Conservation (phyloP, 192 early-diverging fungal species). For the Allomyces arbusculus region DNA sequence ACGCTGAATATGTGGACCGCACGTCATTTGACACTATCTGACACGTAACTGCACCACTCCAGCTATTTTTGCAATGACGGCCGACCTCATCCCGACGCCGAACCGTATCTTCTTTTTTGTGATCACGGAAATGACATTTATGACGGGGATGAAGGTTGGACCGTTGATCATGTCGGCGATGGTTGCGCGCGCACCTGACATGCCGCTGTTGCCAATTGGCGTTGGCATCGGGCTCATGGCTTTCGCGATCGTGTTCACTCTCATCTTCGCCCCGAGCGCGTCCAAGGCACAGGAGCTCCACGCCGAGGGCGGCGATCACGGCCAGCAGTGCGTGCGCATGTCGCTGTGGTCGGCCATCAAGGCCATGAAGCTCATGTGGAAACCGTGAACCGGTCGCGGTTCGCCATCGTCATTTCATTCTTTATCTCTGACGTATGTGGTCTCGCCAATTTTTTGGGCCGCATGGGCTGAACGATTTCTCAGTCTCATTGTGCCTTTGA, state of each 20-base stretch:
- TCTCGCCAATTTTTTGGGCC: background rate
- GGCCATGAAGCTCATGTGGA: background rate
- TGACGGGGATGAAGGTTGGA: background rate
- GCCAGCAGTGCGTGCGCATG: background rate
- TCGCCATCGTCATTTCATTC: background rate
- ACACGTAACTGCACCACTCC: too few relatives aligned
- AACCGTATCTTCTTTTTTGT: background rate
- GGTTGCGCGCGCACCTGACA: background rate
- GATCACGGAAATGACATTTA: background rate
- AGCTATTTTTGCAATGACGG: too few relatives aligned
- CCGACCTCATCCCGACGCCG: too few relatives aligned
- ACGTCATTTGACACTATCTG: too few relatives aligned
- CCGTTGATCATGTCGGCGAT: background rate
- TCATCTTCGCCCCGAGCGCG: background rate
- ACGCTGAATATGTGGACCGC: too few relatives aligned
- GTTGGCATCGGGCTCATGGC: background rate
- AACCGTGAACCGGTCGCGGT: background rate
- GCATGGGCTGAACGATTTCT: background rate
- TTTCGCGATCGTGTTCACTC: background rate
- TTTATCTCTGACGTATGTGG: background rate
- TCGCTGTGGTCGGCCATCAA: background rate
- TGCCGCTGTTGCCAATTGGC: background rate
- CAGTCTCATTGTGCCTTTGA: background rate
- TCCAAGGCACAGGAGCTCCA: background rate
- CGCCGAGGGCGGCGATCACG: background rate